These are phyloP conservation scores for Globisporangium viniferum DNA, from an alignment of 352 stramenopile species.

Conservation along the genomic window DNA sequence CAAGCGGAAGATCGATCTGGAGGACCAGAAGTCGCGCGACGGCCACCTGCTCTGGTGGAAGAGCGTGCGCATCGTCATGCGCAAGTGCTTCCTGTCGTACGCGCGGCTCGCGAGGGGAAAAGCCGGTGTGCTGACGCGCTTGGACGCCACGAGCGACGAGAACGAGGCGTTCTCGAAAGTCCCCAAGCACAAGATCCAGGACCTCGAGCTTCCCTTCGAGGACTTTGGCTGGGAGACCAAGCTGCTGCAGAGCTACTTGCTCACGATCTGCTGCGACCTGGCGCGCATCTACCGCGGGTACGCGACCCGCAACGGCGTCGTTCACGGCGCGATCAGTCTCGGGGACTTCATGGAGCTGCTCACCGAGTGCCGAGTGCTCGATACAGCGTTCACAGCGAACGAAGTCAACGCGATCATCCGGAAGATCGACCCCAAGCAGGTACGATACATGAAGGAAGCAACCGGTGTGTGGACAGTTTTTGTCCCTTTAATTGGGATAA, in stretches of 20 bases:
- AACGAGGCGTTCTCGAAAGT: slow-evolving; percentile 64
- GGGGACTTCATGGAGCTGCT: slow-evolving; percentile 60
- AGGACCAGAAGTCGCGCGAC: slow-evolving; percentile 58
- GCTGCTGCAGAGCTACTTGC: slow-evolving; percentile 66
- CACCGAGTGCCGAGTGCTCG: slow-evolving; percentile 63
- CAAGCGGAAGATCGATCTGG: slow-evolving; percentile 59
- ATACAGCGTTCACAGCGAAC: slow-evolving; percentile 33
- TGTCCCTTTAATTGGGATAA: background rate
- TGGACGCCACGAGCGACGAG: slow-evolving; percentile 44
- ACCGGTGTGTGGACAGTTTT: background rate
- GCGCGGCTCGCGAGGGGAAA: slow-evolving; percentile 59
- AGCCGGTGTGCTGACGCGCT: slow-evolving; percentile 50
- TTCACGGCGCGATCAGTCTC: slow-evolving; percentile 44
- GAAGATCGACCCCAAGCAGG: slow-evolving; percentile 49
- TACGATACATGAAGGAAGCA: slow-evolving; percentile 1
- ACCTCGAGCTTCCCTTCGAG: slow-evolving; percentile 57
- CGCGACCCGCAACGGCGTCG: slow-evolving; percentile 35
- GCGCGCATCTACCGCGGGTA: slow-evolving; percentile 74
- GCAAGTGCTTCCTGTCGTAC: slow-evolving; percentile 78
- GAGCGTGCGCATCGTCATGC: slow-evolving; percentile 63
- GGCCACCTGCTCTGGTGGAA: slow-evolving; percentile 70
- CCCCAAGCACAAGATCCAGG: slow-evolving; percentile 40
- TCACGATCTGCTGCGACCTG: slow-evolving; percentile 68
- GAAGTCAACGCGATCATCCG: slow-evolving; percentile 46
- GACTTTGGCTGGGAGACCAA: slow-evolving; percentile 71